A percentile compares a stretch with the other conserved stretches of the same genome.
Conservation (phyloP, 2,329 filamentous ascomycete species). For the Colletotrichum sp. region DNA sequence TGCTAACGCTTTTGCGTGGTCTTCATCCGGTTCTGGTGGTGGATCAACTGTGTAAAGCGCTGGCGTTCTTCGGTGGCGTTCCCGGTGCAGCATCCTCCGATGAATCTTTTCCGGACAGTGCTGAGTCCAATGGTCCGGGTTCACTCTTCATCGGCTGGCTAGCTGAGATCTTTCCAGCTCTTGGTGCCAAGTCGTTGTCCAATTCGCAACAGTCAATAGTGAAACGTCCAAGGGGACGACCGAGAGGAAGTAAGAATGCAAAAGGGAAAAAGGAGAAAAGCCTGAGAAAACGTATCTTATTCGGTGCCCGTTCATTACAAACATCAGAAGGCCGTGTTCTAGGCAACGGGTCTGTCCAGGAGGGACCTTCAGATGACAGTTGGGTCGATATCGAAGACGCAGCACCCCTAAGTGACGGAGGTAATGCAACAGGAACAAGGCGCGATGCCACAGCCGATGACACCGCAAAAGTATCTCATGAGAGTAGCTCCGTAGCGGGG, state of each 20-base stretch:
- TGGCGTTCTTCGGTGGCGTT: slow-evolving; percentile 68
- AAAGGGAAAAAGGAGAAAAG: slow-evolving; percentile 44
- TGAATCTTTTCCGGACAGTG: slow-evolving; percentile 60
- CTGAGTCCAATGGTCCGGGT: slow-evolving; percentile 60
- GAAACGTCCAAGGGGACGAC: slow-evolving; percentile 41
- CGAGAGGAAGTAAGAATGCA: slow-evolving; percentile 54
- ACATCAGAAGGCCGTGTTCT: background rate
- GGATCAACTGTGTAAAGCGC: slow-evolving; percentile 65
- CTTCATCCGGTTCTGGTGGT: slow-evolving; percentile 62
- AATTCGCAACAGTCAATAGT: slow-evolving; percentile 2
- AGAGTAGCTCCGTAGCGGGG: background rate
- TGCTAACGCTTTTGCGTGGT: slow-evolving; percentile 61
- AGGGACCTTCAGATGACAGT: slow-evolving; percentile 38
- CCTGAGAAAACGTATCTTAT: background rate
- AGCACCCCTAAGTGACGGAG: slow-evolving; percentile 28
- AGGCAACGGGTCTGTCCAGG: background rate
- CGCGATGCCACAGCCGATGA: background rate
- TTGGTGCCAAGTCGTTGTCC: slow-evolving; percentile 27
- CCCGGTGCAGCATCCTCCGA: slow-evolving; percentile 57
- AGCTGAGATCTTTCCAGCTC: slow-evolving; percentile 64
- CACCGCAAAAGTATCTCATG: background rate
- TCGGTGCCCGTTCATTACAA: background rate
- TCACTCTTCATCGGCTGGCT: slow-evolving; percentile 66
- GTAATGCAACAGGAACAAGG: background rate
- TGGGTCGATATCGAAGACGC: slow-evolving; percentile 52